These are phyloP conservation scores for Phytopythium aichiense DNA, from an alignment of 352 stramenopile genomes.

Conservation along the genomic window DNA sequence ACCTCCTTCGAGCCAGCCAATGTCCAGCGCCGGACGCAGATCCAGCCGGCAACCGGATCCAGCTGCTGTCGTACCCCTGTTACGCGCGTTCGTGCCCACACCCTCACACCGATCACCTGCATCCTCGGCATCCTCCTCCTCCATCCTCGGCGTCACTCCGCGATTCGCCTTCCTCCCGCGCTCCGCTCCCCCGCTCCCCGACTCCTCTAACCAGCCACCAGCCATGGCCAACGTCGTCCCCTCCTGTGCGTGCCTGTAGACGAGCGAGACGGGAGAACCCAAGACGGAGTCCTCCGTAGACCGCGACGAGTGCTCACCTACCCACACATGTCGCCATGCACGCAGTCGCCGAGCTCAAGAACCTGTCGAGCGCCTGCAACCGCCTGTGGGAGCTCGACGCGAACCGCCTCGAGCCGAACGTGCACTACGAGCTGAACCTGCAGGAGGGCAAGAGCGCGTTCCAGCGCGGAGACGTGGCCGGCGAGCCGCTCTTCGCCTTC, in stretches of 20 bases:
- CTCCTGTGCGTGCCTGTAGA: conserved; percentile 28
- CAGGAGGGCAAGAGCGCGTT: conserved; percentile 91
- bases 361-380: conserved; percentile 74
- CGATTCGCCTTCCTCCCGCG: background rate
- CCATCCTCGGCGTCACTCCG: no score
- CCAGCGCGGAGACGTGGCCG: conserved; percentile 82
- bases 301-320: background rate
- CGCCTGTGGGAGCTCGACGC: conserved; percentile 91
- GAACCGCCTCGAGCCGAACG: conserved; percentile 57
- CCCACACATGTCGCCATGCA: background rate
- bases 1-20: conserved; percentile 3
- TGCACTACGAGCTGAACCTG: conserved; percentile 93
- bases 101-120: no score
- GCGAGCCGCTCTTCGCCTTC: conserved; percentile 89
- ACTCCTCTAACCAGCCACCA: background rate
- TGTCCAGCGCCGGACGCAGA: background rate
- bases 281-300: no score
- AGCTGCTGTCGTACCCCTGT: background rate
- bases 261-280: background rate
- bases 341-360: conserved; percentile 44
- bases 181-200: background rate
- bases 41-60: conserved; percentile 1
- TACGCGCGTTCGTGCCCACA: no score
- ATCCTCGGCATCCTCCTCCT: no score
- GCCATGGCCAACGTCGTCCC: conserved; percentile 41